Evolutionary conservation across 306 rosid species (phyloP), one percentile per base, ranked within the genome.

Genomic region (Albizia julibrissin): DNA sequence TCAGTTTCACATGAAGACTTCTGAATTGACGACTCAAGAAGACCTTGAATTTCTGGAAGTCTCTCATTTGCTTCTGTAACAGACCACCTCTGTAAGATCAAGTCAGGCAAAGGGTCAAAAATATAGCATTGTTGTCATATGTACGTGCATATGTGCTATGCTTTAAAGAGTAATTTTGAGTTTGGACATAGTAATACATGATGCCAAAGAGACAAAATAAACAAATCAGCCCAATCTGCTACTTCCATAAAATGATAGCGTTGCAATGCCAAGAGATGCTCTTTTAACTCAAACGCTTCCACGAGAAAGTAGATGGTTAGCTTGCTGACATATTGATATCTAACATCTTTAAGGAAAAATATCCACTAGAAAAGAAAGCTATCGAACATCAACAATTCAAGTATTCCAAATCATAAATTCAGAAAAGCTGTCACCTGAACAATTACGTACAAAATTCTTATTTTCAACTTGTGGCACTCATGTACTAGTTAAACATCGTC

Each of bases 171-270:
- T 59, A 50, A 82, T 58, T 61, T 66, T 39, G 71, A 77, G 84
- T 87, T 52, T 75, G 74, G 73, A 84, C 72, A 69, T 34, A 79
- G 82, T 72, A 77, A 66, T 91, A 92, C 97, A 87, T 93, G 97
- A 84, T 86, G 85, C 95, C 97, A 93, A 74, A 95, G 96, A 75
- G 93, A 89, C 87, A 90, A 84, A 84, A 95, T 89, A 89, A 95
- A 95, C 86, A 92, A 86, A 93, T 93, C 97, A 83, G 97, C 96
- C 99, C 99, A 95, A 81, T 95, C 99, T 69, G 96, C 97, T 69
- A 88, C 47, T 86, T 95, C 99, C 99, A 95, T 93, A 78, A 95
- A 93, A 86, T 95, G 93, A 82, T 95, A 93, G 39, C 91, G 96
- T 79, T 94, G 90, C 80, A 95, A 83, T 56, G 99, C 94, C 87